Evolutionary conservation across 148 eudicot genomes (phyloP).

Genomic region (Vaccinium macrocarpon): DNA sequence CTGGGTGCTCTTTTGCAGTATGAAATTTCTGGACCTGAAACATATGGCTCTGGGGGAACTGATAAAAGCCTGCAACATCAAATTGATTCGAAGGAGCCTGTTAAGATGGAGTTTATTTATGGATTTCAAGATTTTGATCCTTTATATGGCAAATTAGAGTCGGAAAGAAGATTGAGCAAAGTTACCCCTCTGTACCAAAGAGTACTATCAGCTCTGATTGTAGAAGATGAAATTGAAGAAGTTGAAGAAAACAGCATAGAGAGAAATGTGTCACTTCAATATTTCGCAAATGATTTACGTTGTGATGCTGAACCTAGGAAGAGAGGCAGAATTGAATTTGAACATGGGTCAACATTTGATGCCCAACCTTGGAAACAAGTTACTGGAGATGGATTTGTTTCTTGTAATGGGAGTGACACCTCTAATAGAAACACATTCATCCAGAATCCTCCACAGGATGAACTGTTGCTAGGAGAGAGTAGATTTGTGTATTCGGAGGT

Average conservation of each 20-base stretch:
- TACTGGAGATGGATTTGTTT: slow-evolving; percentile 31
- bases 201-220: slow-evolving; percentile 87
- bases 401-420: slow-evolving; percentile 54
- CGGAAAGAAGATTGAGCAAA: slow-evolving; percentile 34
- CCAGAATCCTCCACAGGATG: slow-evolving; percentile 39
- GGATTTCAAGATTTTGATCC: slow-evolving; percentile 47
- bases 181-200: slow-evolving; percentile 67
- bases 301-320: slow-evolving; percentile 22
- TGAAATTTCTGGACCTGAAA: slow-evolving; percentile 31
- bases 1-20: slow-evolving; percentile 45
- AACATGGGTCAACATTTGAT: slow-evolving; percentile 27
- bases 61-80: slow-evolving; percentile 32
- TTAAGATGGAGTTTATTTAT: slow-evolving; percentile 27
- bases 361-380: slow-evolving; percentile 25
- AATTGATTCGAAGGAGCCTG: slow-evolving; percentile 33
- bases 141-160: slow-evolving; percentile 38
- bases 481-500: slow-evolving; percentile 39
- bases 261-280: slow-evolving; percentile 27
- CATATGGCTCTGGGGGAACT: slow-evolving; percentile 35
- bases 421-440: slow-evolving; percentile 36
- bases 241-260: slow-evolving; percentile 46
- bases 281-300: slow-evolving; percentile 29
- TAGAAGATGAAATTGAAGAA: slow-evolving; percentile 75
- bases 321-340: slow-evolving; percentile 27
- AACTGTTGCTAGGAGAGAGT: slow-evolving; percentile 37